A percentile compares a stretch with the other conserved stretches of the same genome.
Conservation (phyloP, 495 filamentous ascomycete genomes). For the Lophium mytilinum region DNA sequence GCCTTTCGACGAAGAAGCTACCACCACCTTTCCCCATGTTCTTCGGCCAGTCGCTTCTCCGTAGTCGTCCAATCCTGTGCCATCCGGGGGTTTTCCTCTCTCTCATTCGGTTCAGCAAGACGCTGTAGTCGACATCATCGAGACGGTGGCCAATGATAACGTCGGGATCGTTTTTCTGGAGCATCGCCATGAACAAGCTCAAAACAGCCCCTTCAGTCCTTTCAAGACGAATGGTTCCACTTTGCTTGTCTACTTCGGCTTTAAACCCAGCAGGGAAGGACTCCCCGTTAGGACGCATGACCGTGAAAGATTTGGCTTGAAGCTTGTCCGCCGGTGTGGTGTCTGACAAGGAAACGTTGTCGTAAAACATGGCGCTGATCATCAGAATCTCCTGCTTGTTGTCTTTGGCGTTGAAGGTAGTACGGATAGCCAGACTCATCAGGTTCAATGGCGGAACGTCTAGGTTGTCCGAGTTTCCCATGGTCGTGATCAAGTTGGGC, state of each 20-base stretch:
- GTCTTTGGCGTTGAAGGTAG: slow-evolving; percentile 78
- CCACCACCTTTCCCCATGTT: slow-evolving; percentile 77
- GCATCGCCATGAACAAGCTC: slow-evolving; percentile 77
- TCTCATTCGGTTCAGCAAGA: slow-evolving; percentile 76
- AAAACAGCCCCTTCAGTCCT: slow-evolving; percentile 76
- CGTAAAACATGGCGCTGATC: slow-evolving; percentile 83
- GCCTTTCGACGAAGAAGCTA: slow-evolving; percentile 86
- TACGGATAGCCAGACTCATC: slow-evolving; percentile 88
- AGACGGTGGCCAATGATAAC: slow-evolving; percentile 92
- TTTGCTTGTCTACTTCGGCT: slow-evolving; percentile 57
- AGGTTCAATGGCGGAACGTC: slow-evolving; percentile 82
- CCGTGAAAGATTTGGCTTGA: slow-evolving; percentile 81
- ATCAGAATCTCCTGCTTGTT: slow-evolving; percentile 95
- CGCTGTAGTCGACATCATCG: slow-evolving; percentile 92
- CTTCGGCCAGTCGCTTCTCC: slow-evolving; percentile 77
- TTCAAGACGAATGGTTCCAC: slow-evolving; percentile 66
- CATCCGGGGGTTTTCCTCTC: slow-evolving; percentile 87
- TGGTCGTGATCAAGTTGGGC: slow-evolving; percentile 59
- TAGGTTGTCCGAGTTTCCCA: slow-evolving; percentile 67
- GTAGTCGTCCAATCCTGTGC: slow-evolving; percentile 83
- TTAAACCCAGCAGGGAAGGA: slow-evolving; percentile 84
- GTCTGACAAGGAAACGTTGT: slow-evolving; percentile 78
- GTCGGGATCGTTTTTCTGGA: slow-evolving; percentile 84
- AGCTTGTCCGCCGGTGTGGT: slow-evolving; percentile 81
- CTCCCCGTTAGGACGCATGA: slow-evolving; percentile 71